A percentile compares a stretch with the other conserved stretches of the same genome.
These are phyloP conservation scores for Logfia minima DNA, from an alignment of 129 eudicot genomes.

Conservation along the genomic window DNA sequence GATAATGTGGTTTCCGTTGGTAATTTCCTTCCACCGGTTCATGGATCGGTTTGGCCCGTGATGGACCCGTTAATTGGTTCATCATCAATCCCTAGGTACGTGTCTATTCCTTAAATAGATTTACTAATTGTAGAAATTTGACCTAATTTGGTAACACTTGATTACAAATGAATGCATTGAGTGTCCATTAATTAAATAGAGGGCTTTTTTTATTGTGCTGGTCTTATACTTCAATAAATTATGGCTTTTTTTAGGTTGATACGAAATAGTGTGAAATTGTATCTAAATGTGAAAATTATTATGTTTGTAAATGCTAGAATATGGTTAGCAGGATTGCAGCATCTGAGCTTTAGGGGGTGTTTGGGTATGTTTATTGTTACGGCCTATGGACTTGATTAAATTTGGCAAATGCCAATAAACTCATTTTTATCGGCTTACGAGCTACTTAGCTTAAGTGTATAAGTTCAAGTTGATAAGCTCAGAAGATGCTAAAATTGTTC, in stretches of 20 bases:
- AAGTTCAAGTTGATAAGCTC: not conserved
- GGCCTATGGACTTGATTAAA: no score
- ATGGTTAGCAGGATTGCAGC: no score
- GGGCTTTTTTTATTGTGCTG: constrained; percentile 14
- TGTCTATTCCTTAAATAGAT: constrained; percentile 18
- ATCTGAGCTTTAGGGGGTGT: no score
- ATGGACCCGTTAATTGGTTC: constrained; percentile 37
- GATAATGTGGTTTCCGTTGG: constrained; percentile 45
- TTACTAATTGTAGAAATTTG: not conserved
- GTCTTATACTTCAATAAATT: not conserved
- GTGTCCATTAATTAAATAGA: not conserved
- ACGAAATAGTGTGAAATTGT: not conserved
- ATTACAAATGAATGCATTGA: not conserved
- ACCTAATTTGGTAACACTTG: constrained; percentile 14
- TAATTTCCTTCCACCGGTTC: constrained; percentile 38
- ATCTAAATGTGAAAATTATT: no score
- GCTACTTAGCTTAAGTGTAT: not conserved
- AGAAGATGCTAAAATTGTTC: not conserved
- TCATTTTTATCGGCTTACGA: not conserved
- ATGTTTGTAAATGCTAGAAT: not conserved
- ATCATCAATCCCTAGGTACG: constrained; percentile 48
- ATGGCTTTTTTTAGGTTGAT: not conserved
- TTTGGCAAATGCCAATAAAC: no score
- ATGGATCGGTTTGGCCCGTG: constrained; percentile 48
- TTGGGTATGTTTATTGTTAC: no score